Evolutionary conservation across 352 stramenopile genomes (phyloP), one percentile per base, ranked within the genome.

Genomic region (Globisporangium paddicum): DNA sequence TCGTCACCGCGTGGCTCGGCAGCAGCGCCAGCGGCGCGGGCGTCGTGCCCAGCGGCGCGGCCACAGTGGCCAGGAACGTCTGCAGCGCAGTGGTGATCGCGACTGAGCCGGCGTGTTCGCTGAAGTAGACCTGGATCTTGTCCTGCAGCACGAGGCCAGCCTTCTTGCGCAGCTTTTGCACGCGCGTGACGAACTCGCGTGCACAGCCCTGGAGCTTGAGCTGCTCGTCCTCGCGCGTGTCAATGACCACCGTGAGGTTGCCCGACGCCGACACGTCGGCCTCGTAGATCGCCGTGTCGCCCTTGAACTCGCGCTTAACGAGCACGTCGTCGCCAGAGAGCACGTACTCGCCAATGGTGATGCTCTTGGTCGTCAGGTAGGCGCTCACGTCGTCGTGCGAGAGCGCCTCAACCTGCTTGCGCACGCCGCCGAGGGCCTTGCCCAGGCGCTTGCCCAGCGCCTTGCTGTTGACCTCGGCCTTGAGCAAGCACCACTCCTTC

Each of bases 131-230:
- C 63, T 99, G 95, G 60, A 99, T 96, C 66, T 96, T 90, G 77
- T 99, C 96, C 64, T 89, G 87, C 35, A 98, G 71, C 54, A 97
- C 89, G 6, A 99, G 78, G 6, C 96, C 96, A 14, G 95, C 89
- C 66, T 89, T 94, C 79, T 99, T 99, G 38, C 98, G 85, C 51
- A 99, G 77, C 76, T 99, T 98, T 73, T 99, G 98, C 65, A 99
- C 95, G 40, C 93, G 89, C 65, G 97, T 99, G 60, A 99, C 96
- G 48, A 99, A 84, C 69, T 99, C 96, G 62, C 98, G 93, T 3
- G 96, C 90, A 59, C 87, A 90, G 50, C 95, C 96, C 59, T 97
- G 86, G 58, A 86, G 79, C 55, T 98, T 90, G 14, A 99, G 93
- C 58, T 97, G 77, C 60, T 99, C 93, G 71, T 99, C 95, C 69